phyloP scores from a whole-genome alignment of 2,329 filamentous ascomycete species.

The Conoideocrella luteorostrata region DNA sequence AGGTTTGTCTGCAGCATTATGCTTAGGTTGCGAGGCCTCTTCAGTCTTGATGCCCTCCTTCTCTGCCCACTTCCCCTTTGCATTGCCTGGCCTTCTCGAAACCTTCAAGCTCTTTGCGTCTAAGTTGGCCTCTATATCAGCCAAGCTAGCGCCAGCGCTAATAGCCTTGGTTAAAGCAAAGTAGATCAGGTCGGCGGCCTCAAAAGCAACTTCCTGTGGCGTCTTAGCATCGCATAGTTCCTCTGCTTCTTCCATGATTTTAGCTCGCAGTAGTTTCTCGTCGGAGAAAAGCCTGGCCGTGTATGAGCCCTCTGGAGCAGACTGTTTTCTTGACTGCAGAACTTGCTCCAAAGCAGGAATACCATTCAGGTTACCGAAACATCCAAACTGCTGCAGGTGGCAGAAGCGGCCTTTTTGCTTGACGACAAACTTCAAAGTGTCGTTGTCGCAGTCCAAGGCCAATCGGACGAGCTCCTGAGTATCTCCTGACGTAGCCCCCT shows the following conservation, averaged over 20 bases:
- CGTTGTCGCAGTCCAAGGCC: conserved; percentile 85
- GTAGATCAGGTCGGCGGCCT: conserved; percentile 92
- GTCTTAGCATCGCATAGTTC: conserved; percentile 84
- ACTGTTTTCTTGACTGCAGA: conserved; percentile 70
- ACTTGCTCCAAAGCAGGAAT: conserved; percentile 84
- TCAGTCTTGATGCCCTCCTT: conserved; percentile 62
- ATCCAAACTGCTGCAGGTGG: conserved; percentile 85
- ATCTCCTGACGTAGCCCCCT: conserved; percentile 90
- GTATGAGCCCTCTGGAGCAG: conserved; percentile 85
- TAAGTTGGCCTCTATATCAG: conserved; percentile 86
- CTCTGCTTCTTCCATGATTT: conserved; percentile 97
- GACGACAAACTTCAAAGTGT: conserved; percentile 85
- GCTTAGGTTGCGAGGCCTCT: conserved; percentile 27
- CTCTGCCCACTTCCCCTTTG: conserved; percentile 86
- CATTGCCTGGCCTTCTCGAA: conserved; percentile 86
- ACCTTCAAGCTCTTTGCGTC: conserved; percentile 95
- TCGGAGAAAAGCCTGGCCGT: conserved; percentile 91
- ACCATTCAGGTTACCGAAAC: conserved; percentile 80
- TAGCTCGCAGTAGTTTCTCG: conserved; percentile 79
- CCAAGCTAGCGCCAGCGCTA: conserved; percentile 73
- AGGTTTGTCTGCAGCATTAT: conserved; percentile 28
- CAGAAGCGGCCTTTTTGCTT: conserved; percentile 90
- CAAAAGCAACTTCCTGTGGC: conserved; percentile 81
- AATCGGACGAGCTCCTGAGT: conserved; percentile 83
- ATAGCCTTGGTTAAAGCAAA: conserved; percentile 90